These are phyloP conservation scores for Keqinozyma sinolaborantium DNA, from an alignment of 1,139 yeast genomes.

Conservation along the genomic window DNA sequence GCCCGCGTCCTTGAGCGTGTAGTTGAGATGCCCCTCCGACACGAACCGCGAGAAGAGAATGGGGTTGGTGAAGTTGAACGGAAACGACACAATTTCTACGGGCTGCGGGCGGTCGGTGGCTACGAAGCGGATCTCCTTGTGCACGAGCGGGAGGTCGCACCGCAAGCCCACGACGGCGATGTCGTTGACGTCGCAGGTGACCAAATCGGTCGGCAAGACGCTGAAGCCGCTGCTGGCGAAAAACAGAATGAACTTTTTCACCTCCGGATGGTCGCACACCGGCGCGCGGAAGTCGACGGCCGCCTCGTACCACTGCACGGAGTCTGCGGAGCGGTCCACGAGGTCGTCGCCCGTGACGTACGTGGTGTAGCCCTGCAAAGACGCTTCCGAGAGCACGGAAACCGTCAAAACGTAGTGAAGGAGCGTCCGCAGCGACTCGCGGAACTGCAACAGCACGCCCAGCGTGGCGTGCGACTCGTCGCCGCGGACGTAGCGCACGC, in stretches of 20 bases:
- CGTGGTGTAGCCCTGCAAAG: slow-evolving; percentile 11
- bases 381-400: slow-evolving; percentile 14
- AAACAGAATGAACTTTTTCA: slow-evolving; percentile 10
- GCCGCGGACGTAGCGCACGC: slow-evolving; percentile 20
- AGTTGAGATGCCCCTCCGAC: slow-evolving; percentile 45
- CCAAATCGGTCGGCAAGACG: slow-evolving; percentile 23
- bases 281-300: slow-evolving; percentile 6
- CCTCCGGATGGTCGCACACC: slow-evolving; percentile 6
- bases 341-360: slow-evolving; percentile 14
- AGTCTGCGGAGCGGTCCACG: slow-evolving; percentile 9
- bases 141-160: slow-evolving; percentile 3
- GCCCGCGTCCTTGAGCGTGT: slow-evolving; percentile 13
- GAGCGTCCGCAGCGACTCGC: slow-evolving; percentile 4
- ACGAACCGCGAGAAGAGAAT: slow-evolving; percentile 41
- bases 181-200: slow-evolving; percentile 4
- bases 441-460: slow-evolving; percentile 21
- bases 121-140: slow-evolving; percentile 7
- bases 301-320: slow-evolving; percentile 19
- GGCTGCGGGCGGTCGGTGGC: slow-evolving; percentile 3
- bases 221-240: slow-evolving; percentile 24
- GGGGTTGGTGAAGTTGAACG: slow-evolving; percentile 57
- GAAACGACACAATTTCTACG: slow-evolving; percentile 29
- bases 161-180: slow-evolving; percentile 4
- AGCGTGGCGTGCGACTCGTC: slow-evolving; percentile 20
- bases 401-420: slow-evolving; percentile 9